Base-by-base conservation (phyloP, 371 early-diverging fungal species). In the Syncephalastrum sp. region DNA sequence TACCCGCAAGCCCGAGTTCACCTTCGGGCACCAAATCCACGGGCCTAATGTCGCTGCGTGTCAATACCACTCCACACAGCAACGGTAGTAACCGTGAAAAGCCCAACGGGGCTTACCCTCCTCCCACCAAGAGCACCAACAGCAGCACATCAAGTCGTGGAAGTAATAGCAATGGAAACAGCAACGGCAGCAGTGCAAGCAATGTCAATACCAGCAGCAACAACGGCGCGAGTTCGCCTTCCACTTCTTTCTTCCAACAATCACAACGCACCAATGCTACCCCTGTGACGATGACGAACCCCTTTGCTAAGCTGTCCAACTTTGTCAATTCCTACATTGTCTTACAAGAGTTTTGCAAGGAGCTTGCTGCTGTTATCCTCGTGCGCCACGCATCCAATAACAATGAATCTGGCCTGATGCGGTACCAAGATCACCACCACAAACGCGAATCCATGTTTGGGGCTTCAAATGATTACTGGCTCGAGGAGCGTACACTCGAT, bases 341-440 rank as follows among this genome's bases (percentile, higher is more conserved):
- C 1, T 51, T 86, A 10, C 85, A 86, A 57, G 86, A 85, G 46
- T 86, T 86, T 53, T 84, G 83, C 60, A 85, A 85, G 60, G 86
- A 86, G 50, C 59, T 86, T 43, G 85, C 84, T 0, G 84, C 84
- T 2, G 81, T 79, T 0, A 75, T 83, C 14, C 64, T 86, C 23
- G 86, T 86, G 7, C 69, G 81, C 21, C 83, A 84, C 58, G 75
- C 79, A 0, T 67, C 74, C 13, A 72, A 71, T 25, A 72, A 69
- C 54, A 69, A 67, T 19, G 70, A 72, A 13, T 65, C 72, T 25
- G 68, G 72, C 16, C 65, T 75, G 53, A 61, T 70, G 14, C 41
- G 64, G 42, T 68, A 70, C 48, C 38, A 33, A 33, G 38, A 33
- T 33, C 70, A 73, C 17, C 59, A 68, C 23, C 68, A 70, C 24